Base-by-base conservation (phyloP, 2,329 filamentous ascomycete species). In the Fusarium oxysporum region DNA sequence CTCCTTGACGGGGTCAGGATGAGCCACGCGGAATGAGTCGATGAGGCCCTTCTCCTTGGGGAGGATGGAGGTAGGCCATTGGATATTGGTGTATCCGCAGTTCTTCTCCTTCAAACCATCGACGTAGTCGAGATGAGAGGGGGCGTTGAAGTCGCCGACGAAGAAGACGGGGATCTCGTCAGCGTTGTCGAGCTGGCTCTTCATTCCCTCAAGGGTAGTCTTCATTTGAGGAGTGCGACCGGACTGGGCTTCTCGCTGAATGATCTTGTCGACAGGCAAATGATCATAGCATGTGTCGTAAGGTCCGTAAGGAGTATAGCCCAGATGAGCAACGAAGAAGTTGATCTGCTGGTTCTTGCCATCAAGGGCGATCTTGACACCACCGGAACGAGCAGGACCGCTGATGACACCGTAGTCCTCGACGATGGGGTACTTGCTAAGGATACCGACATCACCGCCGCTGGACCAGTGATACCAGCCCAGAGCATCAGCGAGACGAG, bases 131-230 rank as follows among this genome's bases (percentile, higher is more conserved):
- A 84, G 77, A 50, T 85, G 83, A 23, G 83, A 85, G 0, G 83
- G 83, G 2, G 83, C 82, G 69, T 85, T 85, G 65, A 85, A 83
- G 71, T 85, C 83, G 25, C 83, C 83, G 1, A 81, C 75, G 3
- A 85, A 60, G 35, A 85, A 64, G 1, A 84, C 80, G 7, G 83
- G 82, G 1, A 79, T 67, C 0, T 77, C 72, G 30, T 81, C 77
- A 0, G 81, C 73, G 30, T 80, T 67, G 11, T 66, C 70, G 2
- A 85, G 68, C 8, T 81, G 76, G 10, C 58, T 62, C 40, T 77
- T 57, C 79, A 85, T 85, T 7, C 72, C 77, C 1, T 65, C 62
- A 8, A 84, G 65, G 3, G 80, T 83, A 21, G 80, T 77, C 54
- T 70, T 73, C 63, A 84, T 83, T 65, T 85, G 81, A 21, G 77